phyloP scores from a whole-genome alignment of 768 basidiomycete species.

The Lanmaoa rubissima region DNA sequence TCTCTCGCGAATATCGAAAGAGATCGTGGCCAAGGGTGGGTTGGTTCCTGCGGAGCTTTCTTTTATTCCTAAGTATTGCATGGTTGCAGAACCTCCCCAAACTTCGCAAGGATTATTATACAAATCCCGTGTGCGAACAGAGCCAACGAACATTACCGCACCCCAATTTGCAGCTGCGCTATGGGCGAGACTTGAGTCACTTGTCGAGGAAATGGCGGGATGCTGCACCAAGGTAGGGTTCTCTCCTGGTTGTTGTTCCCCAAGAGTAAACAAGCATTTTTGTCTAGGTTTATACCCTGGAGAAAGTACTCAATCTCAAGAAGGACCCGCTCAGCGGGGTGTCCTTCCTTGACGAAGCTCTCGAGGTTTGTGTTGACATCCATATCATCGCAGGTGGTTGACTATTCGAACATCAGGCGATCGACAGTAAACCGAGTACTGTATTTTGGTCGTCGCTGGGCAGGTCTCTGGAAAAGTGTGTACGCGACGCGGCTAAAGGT shows the following conservation, averaged over 20 bases:
- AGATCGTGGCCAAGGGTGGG: constrained; percentile 75
- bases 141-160: constrained; percentile 85
- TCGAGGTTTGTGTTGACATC: constrained; percentile 61
- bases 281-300: constrained; percentile 83
- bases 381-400: background rate
- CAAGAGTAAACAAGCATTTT: background rate
- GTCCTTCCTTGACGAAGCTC: constrained; percentile 87
- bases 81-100: constrained; percentile 19
- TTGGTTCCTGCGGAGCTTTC: background rate
- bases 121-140: constrained; percentile 83
- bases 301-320: constrained; percentile 90
- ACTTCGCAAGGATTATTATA: constrained; percentile 51
- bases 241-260: no score
- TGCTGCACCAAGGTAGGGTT: constrained; percentile 80
- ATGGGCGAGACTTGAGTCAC: constrained; percentile 59
- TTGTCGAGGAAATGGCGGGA: constrained; percentile 83
- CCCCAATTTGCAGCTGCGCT: constrained; percentile 77
- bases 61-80: background rate
- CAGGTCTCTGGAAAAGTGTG: constrained; percentile 76
- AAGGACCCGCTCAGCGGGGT: constrained; percentile 74
- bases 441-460: constrained; percentile 88
- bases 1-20: constrained; percentile 80
- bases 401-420: constrained; percentile 45
- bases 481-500: constrained; percentile 82
- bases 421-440: constrained; percentile 90